Base-by-base conservation (phyloP, 441 rosid genomes). In the Metrosideros polymorpha region DNA sequence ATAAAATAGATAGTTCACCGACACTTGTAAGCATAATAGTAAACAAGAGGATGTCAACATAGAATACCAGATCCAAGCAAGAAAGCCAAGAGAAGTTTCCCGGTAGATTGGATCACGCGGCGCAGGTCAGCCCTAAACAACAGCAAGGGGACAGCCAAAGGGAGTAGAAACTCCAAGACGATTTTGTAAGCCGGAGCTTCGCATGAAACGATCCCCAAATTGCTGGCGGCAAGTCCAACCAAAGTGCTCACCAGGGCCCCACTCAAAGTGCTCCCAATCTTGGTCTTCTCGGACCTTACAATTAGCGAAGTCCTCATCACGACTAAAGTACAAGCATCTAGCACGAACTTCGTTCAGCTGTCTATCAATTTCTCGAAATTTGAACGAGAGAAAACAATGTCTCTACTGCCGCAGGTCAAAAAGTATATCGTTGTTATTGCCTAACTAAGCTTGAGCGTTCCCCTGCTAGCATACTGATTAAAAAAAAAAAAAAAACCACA, bases 111-210 rank as follows among this genome's bases (percentile, higher is more conserved):
- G 87, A 95, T 86, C 63, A 95, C 93, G 6, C 94, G 93, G 25
- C 96, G 94, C 85, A 96, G 56, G 89, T 96, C 98, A 22, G 98
- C 98, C 91, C 98, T 92, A 84, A 94, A 96, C 89, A 95, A 86
- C 91, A 95, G 86, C 57, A 95, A 86, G 30, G 98, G 98, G 91
- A 96, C 92, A 53, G 96, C 94, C 84, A 95, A 88, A 0, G 98
- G 98, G 13, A 96, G 96, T 84, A 96, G 88, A 85, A 93, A 94
- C 83, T 93, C 91, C 92, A 94, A 82, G 4, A 94, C 98, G 3
- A 93, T 29, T 15, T 91, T 87, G 83, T 95, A 94, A 47, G 94
- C 96, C 51, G 92, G 93, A 84, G 98, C 93, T 49, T 91, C 90
- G 15, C 91, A 90, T 19, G 98, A 89, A 84, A 96, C 87, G 35